These are phyloP conservation scores for Parietichytrium sp. DNA, from an alignment of 108 stramenopile species.

Conservation along the genomic window DNA sequence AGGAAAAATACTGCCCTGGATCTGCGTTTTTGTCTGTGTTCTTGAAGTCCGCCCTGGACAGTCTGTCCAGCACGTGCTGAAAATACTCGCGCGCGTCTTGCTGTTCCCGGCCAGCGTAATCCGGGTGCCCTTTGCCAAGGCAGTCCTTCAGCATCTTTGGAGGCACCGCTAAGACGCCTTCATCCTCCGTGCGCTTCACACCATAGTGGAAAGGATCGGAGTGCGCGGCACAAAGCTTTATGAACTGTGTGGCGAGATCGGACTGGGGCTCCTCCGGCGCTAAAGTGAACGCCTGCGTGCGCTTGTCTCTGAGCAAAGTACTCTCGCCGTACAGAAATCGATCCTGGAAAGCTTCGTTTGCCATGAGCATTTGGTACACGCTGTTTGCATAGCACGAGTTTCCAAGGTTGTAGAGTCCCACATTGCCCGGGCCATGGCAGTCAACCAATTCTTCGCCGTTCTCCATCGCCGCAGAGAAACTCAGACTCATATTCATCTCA, in stretches of 20 bases:
- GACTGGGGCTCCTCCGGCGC: not conserved
- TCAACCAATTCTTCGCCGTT: constrained; percentile 77
- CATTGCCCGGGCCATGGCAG: constrained; percentile 76
- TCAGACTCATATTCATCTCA: constrained; percentile 88
- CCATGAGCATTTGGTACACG: constrained; percentile 77
- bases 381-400: constrained; percentile 96
- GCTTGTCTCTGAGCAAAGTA: not conserved
- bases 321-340: constrained; percentile 57
- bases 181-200: not conserved
- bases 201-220: not conserved
- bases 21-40: not conserved
- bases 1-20: constrained; percentile 69
- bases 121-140: constrained; percentile 85
- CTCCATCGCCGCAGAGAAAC: constrained; percentile 88
- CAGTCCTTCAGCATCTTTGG: constrained; percentile 93
- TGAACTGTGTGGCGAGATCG: constrained; percentile 44
- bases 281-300: not conserved
- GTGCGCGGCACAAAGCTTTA: constrained; percentile 42
- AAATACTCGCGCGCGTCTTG: constrained; percentile 97
- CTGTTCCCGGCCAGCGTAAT: constrained; percentile 92
- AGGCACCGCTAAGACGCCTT: constrained; percentile 60
- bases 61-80: constrained; percentile 78
- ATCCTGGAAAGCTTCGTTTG: constrained; percentile 72
- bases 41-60: constrained; percentile 73
- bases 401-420: constrained; percentile 93